phyloP scores from a whole-genome alignment of 305 asterid genomes.

The Striga hermonthica region DNA sequence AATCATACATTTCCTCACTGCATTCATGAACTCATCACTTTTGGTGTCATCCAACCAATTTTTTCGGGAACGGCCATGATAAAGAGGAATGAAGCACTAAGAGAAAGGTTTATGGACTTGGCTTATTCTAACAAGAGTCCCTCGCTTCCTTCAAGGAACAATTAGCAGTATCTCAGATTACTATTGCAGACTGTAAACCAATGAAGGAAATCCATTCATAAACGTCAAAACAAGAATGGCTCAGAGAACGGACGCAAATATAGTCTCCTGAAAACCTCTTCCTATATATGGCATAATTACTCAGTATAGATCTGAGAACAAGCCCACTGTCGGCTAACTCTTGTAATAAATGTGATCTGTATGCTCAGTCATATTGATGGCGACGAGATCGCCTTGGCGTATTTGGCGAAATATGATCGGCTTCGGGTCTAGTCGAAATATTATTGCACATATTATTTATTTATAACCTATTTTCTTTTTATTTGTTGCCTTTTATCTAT shows the following conservation, averaged over 20 bases:
- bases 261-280: neutral
- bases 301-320: neutral
- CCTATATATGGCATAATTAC: no score
- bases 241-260: conserved; percentile 11
- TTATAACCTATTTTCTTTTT: no score
- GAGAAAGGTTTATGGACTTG: conserved; percentile 91
- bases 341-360: neutral
- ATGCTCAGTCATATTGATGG: conserved; percentile 21
- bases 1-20: conserved; percentile 17
- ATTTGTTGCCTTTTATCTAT: no score
- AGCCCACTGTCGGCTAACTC: conserved; percentile 1
- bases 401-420: no score
- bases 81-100: conserved; percentile 51
- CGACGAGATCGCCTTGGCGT: no score
- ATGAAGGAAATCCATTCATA: conserved; percentile 22
- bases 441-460: no score
- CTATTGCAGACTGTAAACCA: conserved; percentile 14
- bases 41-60: no score
- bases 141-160: conserved; percentile 82
- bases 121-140: conserved; percentile 98
- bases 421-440: no score
- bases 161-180: conserved; percentile 30
- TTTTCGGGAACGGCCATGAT: no score
- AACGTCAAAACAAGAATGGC: conserved; percentile 21
- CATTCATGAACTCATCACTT: neutral